Evolutionary conservation across 495 filamentous ascomycete species (phyloP), one percentile per base, ranked within the genome.

Genomic region (Hyaloscypha bicolor): DNA sequence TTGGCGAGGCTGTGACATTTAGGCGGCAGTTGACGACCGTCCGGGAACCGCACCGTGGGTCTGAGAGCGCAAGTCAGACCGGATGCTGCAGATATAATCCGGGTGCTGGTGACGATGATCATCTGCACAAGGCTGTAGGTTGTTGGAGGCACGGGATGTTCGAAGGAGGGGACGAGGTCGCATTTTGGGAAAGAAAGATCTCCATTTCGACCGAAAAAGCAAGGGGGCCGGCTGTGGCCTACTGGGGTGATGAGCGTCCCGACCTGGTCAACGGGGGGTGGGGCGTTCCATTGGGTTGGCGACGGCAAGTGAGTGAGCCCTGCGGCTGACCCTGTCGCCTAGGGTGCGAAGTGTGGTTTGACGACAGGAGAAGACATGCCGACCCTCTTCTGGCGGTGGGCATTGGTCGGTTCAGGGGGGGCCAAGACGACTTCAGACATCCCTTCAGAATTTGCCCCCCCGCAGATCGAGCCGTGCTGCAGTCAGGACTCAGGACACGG

Each of bases 1-100:
- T 31, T 55, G 60, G 37, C 68, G 33, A 55, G 53, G 45, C 59
- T 64, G 60, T 56, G 68, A 52, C 68, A 70, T 70, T 55, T 37
- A 6, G 48, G 58, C 32, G 48, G 37, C 3, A 6, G 4, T 48
- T 14, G 42, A 48, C 6, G 16, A 48, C 60, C 55, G 21, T 65
- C n/a, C 51, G 16, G 14, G 12, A 55, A 39, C 31, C 1, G 9
- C 42, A 48, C 4, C 3, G 42, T 25, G 16, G 11, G 42, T 19
- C 42, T 12, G 42, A 12, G 16, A 12, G 42, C 42, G 14, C 8
- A 37, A 6, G 35, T 48, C 42, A 48, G 16, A 48, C 11, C 42
- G 42, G 42, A 48, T 48, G 42, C 42, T 48, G 42, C 42, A 48
- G 42, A 48, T 48, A 48, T 48, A 48, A 48, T 48, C 42, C 42